Evolutionary conservation across 176 grass and related monocot genomes (phyloP), one percentile per base, ranked within the genome.

Genomic region (Carex kokanica): DNA sequence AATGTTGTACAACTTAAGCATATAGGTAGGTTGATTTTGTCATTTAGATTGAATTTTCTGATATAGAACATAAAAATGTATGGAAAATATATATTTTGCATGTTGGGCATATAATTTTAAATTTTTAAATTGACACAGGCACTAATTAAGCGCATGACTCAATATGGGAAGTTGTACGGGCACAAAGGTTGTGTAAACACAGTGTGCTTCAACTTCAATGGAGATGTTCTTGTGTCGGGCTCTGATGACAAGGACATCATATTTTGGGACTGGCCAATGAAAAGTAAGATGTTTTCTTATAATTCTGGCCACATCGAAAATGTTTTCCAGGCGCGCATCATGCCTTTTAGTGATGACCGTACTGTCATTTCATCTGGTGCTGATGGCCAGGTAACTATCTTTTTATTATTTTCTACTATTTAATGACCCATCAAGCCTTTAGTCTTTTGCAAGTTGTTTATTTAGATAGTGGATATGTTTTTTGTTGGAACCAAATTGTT

Each of bases 101-200:
- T 18, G 63, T 81, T 86, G 67, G 41, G 23, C 81, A 24, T 81
- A 16, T 79, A 58, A 6, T 45, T 36, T 29, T 14, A 65, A 64
- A 25, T 61, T 86, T 83, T 60, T 34, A 52, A 64, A 77, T 69
- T 61, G 68, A 56, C 36, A 32, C 81, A 97, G 94, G 88, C 66
- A 58, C 78, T 94, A 65, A 21, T 92, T 79, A 85, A 84, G 86
- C 60, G 85, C 32, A 90, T 97, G 92, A 71, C 18, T 80, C 87
- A 78, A 24, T 88, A 91, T 88, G 92, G 90, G 41, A 83, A 89
- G 60, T 85, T 97, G 60, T n/a, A 84, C 75, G 92, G 90, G 18
- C 94, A 97, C 80, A 82, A 60, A 59, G 92, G 92, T 58, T 94
- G 90, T 52, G 92, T 97, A 79, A 94, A 97, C 86, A 92, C 92